Evolutionary conservation across 2,329 filamentous ascomycete species (phyloP).

Genomic region (Zasmidium angulare): DNA sequence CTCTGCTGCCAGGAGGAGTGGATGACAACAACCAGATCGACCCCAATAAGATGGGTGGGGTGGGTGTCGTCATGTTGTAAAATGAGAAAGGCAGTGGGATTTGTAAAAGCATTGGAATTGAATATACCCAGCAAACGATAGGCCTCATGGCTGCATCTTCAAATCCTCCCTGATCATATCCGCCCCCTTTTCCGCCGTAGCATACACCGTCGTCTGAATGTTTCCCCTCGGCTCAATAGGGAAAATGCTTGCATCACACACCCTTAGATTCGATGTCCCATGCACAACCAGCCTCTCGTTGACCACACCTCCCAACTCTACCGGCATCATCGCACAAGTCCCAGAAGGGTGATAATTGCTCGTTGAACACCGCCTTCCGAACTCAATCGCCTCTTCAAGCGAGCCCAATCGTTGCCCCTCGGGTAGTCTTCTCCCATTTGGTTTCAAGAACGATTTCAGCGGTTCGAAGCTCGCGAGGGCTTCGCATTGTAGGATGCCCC

Average conservation of each 20-base stretch:
- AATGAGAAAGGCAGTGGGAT: neutral
- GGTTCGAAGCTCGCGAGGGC: slow-evolving; percentile 42
- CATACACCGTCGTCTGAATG: slow-evolving; percentile 23
- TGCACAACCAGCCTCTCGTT: slow-evolving; percentile 6
- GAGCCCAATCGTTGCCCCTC: neutral
- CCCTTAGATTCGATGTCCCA: slow-evolving; percentile 6
- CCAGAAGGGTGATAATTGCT: slow-evolving; percentile 43
- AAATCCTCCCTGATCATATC: slow-evolving; percentile 15
- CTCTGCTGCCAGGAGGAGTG: slow-evolving; percentile 81
- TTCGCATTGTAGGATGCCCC: slow-evolving; percentile 35
- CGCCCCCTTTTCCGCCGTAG: slow-evolving; percentile 12
- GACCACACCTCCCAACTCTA: slow-evolving; percentile 13
- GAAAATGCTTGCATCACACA: slow-evolving; percentile 39
- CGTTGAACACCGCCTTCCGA: slow-evolving; percentile 11
- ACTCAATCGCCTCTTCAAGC: slow-evolving; percentile 25
- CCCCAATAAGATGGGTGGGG: slow-evolving; percentile 74
- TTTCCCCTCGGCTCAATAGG: slow-evolving; percentile 47
- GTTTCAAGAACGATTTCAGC: slow-evolving; percentile 34
- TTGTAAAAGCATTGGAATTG: too few relatives aligned
- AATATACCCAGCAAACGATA: too few relatives aligned
- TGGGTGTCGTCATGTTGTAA: slow-evolving; percentile 83
- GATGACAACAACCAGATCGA: slow-evolving; percentile 77
- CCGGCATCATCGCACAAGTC: slow-evolving; percentile 36
- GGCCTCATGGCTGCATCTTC: neutral
- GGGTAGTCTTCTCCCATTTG: slow-evolving; percentile 17